Evolutionary conservation across 768 basidiomycete genomes (phyloP), one percentile per base, ranked within the genome.

Genomic region (Steccherinum ochraceum): DNA sequence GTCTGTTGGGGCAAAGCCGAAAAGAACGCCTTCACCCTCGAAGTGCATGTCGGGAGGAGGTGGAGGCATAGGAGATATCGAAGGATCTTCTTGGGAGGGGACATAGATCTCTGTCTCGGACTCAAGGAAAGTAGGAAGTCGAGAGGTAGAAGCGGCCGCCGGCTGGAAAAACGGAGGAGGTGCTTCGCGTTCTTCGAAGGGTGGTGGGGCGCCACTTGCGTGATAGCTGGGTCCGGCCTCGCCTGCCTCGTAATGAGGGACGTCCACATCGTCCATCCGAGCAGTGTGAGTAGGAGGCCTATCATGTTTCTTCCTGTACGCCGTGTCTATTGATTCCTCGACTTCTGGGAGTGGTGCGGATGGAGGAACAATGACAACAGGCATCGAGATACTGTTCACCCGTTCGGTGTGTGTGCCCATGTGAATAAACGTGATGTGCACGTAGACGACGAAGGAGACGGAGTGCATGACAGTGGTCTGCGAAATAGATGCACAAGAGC

Each of bases 301-400:
- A 59, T 93, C 90, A 58, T 92, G 89, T 64, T 93, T 93, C 73
- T 93, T 93, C 59, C 80, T 82, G 65, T 93, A 93, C 5, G 86
- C 87, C 24, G 74, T 76, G 54, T 87, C 87, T 19, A 89, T 67
- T 48, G 79, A 78, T 49, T 73, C 76, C n/a, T 85, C 84, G 3
- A 87, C 80, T 62, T 90, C 82, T 4, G 86, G 87, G 19, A 89
- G 77, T n/a, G 84, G 84, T 0, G 90, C 88, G 13, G 83, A 76
- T 1, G 85, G 80, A 20, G 90, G 82, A 45, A 90, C 73, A 40
- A 92, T 79, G 40, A 74, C 72, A 54, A 93, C 66, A 16, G 90
- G 90, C 40, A 92, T 80, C 7, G 75, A 63, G 30, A 89, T 67
- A 2, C 79, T 81, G 19, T 78, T 79, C 21, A 82, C 71, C 13